Evolutionary conservation across 306 rosid genomes (phyloP), one percentile per base, ranked within the genome.

Genomic region (Rosa multiflora): DNA sequence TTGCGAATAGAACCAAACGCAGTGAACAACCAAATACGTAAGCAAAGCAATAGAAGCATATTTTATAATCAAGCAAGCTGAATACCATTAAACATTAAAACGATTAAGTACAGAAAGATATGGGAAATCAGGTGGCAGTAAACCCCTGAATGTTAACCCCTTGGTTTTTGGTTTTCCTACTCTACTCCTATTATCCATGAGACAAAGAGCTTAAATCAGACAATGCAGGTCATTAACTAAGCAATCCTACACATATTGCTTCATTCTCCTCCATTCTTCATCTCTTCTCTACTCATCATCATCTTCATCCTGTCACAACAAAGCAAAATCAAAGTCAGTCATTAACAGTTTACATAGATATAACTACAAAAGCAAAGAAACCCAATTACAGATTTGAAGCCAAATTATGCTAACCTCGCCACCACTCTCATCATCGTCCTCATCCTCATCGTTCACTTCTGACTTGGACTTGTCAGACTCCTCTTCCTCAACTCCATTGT

Each of bases 391-490:
- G 15, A 29, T 40, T 5, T n/a, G 61, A 59, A 47, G 21, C 2
- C 0, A 12, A 12, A 64, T 2, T 0, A 23, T 0, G 8, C 55
- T 8, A 23, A 88, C 92, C 83, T 86, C 92, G 55, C 80, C 92
- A 13, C 87, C 92, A 2, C 88, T 86, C 79, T 68, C 82, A 52
- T 88, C 97, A 23, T 90, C 98, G 0, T 89, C 97, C 1, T 91
- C 98, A 0, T 93, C 97, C 1, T 92, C 97, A 0, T 94, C 97
- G 26, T 94, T 76, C 74, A 94, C 94, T 75, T 94, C 97, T 1
- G 98, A 92, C 75, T 88, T 92, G 10, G 98, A 94, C 82, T 90
- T 94, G 76, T 94, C 98, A 0, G 98, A 94, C 46, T 89, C 98
- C 2, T 94, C 91, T 55, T 90, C 98, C 53, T 90, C 97, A 0